Percentiles rank a stretch among this genome's conserved stretches.
phyloP scores from a whole-genome alignment of 176 grass and related monocot species.

The Aegilops speltoides region DNA sequence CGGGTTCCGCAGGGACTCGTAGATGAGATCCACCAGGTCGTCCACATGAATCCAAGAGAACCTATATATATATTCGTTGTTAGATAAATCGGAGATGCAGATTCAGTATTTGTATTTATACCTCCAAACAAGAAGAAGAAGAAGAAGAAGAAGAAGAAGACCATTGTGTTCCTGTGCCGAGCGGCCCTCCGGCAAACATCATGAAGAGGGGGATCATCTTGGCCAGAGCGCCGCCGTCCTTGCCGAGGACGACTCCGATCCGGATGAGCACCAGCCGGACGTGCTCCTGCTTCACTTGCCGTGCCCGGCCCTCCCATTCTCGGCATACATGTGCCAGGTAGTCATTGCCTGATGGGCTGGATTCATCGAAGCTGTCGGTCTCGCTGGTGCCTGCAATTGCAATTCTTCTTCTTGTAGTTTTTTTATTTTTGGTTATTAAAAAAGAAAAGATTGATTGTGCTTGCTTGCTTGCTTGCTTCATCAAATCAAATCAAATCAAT shows the following conservation, averaged over 20 bases:
- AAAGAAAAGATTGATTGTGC: too few species aligned
- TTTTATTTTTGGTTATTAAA: too few species aligned
- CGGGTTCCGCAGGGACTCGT: constrained; percentile 73
- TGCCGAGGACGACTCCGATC: constrained; percentile 87
- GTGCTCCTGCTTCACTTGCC: constrained; percentile 52
- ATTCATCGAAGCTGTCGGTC: constrained; percentile 74
- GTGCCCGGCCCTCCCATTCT: constrained; percentile 83
- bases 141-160: background rate
- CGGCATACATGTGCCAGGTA: constrained; percentile 87
- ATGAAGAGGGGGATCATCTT: constrained; percentile 99
- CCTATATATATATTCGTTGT: constrained; percentile 15
- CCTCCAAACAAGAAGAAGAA: too few species aligned
- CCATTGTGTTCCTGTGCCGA: constrained; percentile 84
- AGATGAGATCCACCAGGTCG: constrained; percentile 89
- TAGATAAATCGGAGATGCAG: too few species aligned
- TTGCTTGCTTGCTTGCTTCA: too few species aligned
- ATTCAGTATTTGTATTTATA: too few species aligned
- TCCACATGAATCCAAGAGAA: constrained; percentile 99
- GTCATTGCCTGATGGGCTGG: constrained; percentile 83
- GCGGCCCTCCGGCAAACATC: constrained; percentile 90
- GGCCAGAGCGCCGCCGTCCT: constrained; percentile 89
- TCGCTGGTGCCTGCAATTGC: constrained; percentile 77
- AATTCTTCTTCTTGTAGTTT: background rate
- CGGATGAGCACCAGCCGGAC: constrained; percentile 79
- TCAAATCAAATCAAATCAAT: background rate